A percentile compares a stretch with the other conserved stretches of the same genome.
phyloP scores from a whole-genome alignment of 768 basidiomycete genomes.

The Boletus subcaerulescens region DNA sequence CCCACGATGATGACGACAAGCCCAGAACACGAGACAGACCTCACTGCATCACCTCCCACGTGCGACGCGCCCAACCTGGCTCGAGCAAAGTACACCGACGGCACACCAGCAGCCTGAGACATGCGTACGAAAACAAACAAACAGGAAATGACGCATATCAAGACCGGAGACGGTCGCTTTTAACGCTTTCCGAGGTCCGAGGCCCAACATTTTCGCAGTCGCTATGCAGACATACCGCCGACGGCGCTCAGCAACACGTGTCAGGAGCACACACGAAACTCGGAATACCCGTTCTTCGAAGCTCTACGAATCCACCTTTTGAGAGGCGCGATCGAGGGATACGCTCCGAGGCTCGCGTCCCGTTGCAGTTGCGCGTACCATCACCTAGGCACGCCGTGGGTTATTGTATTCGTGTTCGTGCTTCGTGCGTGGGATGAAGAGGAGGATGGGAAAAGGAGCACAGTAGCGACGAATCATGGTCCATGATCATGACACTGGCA shows the following conservation, averaged over 20 bases:
- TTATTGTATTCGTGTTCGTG: too few relatives aligned
- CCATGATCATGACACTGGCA: too few relatives aligned
- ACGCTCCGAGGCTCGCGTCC: too few relatives aligned
- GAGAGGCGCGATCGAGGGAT: constrained; percentile 1
- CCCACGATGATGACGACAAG: background rate
- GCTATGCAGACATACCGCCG: constrained; percentile 6
- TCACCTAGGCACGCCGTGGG: too few relatives aligned
- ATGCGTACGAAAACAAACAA: background rate
- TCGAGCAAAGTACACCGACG: background rate
- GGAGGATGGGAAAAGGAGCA: too few relatives aligned
- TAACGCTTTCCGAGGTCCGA: constrained; percentile 1
- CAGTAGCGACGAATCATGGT: background rate
- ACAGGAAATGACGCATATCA: background rate
- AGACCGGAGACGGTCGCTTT: background rate
- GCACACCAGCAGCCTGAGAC: constrained; percentile 1
- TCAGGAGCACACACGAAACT: constrained; percentile 4
- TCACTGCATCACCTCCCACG: background rate
- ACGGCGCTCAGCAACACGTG: constrained; percentile 1
- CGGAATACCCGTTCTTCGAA: constrained; percentile 2
- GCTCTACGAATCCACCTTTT: background rate
- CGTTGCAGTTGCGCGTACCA: too few relatives aligned
- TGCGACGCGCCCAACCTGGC: background rate
- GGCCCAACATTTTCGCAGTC: too few relatives aligned
- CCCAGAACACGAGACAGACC: constrained; percentile 2
- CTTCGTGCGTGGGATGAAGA: background rate